Evolutionary conservation across 345 rosid genomes (phyloP), one percentile per base, ranked within the genome.

Genomic region (Excoecaria cochinchinensis): DNA sequence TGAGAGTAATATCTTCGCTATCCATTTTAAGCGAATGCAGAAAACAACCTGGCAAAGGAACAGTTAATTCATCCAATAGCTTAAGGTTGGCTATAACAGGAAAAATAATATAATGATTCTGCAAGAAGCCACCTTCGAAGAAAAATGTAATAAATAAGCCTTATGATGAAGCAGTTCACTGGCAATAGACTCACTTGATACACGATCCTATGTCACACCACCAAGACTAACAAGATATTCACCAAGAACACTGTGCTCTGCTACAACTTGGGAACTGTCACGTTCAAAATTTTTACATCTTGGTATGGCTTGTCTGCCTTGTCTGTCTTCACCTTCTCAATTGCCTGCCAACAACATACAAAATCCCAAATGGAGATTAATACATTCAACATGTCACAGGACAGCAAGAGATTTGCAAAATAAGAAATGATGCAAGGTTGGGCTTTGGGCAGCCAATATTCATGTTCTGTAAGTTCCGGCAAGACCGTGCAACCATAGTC

Each of bases 261-360:
- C 81, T 85, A 95, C 12, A 87, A 86, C 86, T 89, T 93, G 9
- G 99, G 98, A 11, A 89, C 90, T 7, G 98, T 93, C 70, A 95
- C 94, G 42, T 87, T 93, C 69, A 93, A 81, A 62, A 93, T 89
- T 85, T 95, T 90, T 14, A 95, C 92, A 77, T 95, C 98, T 84
- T 93, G 97, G 82, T 84, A 89, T 47, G 99, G 98, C 82, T 80
- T 87, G 75, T 95, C 98, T 46, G 74, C 85, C 77, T 83, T 93
- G 82, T 95, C 99, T 15, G 95, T 90, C 89, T 95, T 95, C 86
- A 93, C 98, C 89, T 89, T 95, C 91, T 95, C 98, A 75, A 92
- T 90, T 15, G 80, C 93, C 97, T 93, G 92, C 11, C 74, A 76
- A 72, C 59, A 75, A 40, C 1, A 25, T 48, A 44, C 15, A 42